Conservation (phyloP, 192 early-diverging fungal genomes). For the Backusella macrospora region DNA sequence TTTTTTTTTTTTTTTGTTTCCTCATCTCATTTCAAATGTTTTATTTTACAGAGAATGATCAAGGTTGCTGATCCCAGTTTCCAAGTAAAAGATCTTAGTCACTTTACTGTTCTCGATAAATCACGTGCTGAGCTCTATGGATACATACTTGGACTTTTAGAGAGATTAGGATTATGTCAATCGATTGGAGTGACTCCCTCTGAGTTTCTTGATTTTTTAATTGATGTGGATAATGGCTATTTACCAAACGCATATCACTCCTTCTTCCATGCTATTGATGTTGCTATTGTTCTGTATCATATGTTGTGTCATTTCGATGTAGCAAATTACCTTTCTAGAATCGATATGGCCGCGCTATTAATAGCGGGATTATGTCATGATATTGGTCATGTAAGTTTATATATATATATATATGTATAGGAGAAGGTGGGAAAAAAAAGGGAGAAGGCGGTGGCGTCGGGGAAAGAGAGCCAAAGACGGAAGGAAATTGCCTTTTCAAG, state of each 20-base stretch:
- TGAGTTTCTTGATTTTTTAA: slow-evolving; percentile 81
- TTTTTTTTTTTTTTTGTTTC: not conserved
- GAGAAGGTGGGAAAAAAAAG: not conserved
- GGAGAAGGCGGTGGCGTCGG: too few relatives aligned
- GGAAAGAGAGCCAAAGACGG: too few relatives aligned
- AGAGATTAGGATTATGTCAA: slow-evolving; percentile 61
- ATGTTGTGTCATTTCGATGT: slow-evolving; percentile 73
- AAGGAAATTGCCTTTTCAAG: too few relatives aligned
- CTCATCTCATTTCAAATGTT: slow-evolving; percentile 35
- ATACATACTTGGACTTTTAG: slow-evolving; percentile 79
- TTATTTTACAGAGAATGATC: slow-evolving; percentile 49
- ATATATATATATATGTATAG: not conserved
- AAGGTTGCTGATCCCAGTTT: slow-evolving; percentile 49
- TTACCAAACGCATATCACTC: slow-evolving; percentile 89
- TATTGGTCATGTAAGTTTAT: slow-evolving; percentile 72
- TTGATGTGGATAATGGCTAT: slow-evolving; percentile 84
- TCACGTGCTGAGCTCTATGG: slow-evolving; percentile 80
- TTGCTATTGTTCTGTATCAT: slow-evolving; percentile 80
- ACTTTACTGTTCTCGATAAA: slow-evolving; percentile 68
- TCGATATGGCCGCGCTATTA: slow-evolving; percentile 76
- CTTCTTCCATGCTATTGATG: slow-evolving; percentile 91
- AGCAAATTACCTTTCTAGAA: slow-evolving; percentile 62
- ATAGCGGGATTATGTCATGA: slow-evolving; percentile 91
- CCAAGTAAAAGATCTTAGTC: slow-evolving; percentile 39
- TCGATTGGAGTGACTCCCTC: slow-evolving; percentile 60